Base-by-base conservation (phyloP, 2,329 filamentous ascomycete species). In the Colletotrichum gloeosporioides region DNA sequence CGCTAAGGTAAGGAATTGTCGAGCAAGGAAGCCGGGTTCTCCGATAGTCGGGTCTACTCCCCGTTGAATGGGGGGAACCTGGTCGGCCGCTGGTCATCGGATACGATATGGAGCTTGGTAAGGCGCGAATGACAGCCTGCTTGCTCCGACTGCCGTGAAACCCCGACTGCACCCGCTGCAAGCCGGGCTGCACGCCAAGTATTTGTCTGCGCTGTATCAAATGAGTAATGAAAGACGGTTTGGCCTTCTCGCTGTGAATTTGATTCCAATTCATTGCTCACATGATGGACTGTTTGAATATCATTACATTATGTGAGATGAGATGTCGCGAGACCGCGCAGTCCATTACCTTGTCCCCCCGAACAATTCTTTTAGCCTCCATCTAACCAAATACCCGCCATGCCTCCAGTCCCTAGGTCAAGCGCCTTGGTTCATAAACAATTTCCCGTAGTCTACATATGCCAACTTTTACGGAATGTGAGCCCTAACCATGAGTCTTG, bases 1-100 rank as follows among this genome's bases (percentile, higher is more conserved):
- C 67, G 70, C 64, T 62, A 77, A 77, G 57, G 67, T 77, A 67
- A 78, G 65, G 71, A 75, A 64, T 77, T 77, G 75, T 65, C 70
- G 77, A 78, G 73, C 16, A 6, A 8, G 16, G 8, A 39, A 25
- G 18, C 72, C 49, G 61, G 29, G 5, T n/a, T 29, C n/a, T 68
- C 73, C 69, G 69, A 72, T 64, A 18, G 3, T 49, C 73, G 57
- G 63, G 53, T 8, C 8, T 27, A 2, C n/a, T 3, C 15, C 3
- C 16, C n/a, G 64, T 13, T 16, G 6, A 16, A 5, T 9, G 31
- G 22, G 5, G 8, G 44, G 4, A 8, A 5, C 39, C n/a, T 13
- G 4, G 32, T 53, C n/a, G 32, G 32, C 61, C 61, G 25, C 39
- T n/a, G 29, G 18, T 34, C 29, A 31, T 13, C 32, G 18, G 8